phyloP scores from a whole-genome alignment of 1,139 yeast species.

The Zygoascus sp. region DNA sequence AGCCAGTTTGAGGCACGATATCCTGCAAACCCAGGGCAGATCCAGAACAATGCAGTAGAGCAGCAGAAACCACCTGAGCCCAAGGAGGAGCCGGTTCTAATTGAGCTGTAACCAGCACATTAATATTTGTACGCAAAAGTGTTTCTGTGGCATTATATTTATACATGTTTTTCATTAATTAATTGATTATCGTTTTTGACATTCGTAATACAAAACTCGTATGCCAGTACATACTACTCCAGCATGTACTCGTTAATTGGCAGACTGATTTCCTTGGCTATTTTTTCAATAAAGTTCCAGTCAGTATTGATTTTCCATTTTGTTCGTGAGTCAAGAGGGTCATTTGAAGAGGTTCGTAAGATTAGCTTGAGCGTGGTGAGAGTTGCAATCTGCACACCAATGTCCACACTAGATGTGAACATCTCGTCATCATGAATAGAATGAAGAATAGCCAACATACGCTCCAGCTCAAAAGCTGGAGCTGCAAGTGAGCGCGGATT shows the following conservation, averaged over 20 bases:
- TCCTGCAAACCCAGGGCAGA: conserved; percentile 4
- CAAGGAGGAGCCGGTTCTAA: conserved; percentile 28
- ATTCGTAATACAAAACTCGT: no score
- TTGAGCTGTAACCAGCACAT: conserved; percentile 26
- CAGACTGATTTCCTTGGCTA: conserved; percentile 53
- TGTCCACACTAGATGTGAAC: conserved; percentile 43
- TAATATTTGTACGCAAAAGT: neutral
- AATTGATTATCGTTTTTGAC: neutral
- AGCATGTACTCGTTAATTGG: conserved; percentile 51
- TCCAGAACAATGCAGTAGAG: neutral
- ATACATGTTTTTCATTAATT: no score
- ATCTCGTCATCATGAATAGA: conserved; percentile 40
- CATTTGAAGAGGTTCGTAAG: conserved; percentile 46
- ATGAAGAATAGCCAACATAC: conserved; percentile 61
- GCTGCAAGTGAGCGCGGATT: conserved; percentile 56
- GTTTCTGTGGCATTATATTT: neutral
- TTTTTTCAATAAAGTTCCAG: conserved; percentile 47
- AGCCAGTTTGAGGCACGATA: neutral
- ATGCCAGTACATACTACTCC: conserved; percentile 25
- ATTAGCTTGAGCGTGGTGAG: conserved; percentile 53
- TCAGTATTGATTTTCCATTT: conserved; percentile 61
- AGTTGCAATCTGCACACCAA: conserved; percentile 58
- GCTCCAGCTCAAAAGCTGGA: conserved; percentile 60
- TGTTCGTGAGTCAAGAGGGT: conserved; percentile 56
- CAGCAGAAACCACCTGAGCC: conserved; percentile 13